Evolutionary conservation across 352 stramenopile genomes (phyloP), one percentile per base, ranked within the genome.

Genomic region (Phytophthora fragariaefolia): DNA sequence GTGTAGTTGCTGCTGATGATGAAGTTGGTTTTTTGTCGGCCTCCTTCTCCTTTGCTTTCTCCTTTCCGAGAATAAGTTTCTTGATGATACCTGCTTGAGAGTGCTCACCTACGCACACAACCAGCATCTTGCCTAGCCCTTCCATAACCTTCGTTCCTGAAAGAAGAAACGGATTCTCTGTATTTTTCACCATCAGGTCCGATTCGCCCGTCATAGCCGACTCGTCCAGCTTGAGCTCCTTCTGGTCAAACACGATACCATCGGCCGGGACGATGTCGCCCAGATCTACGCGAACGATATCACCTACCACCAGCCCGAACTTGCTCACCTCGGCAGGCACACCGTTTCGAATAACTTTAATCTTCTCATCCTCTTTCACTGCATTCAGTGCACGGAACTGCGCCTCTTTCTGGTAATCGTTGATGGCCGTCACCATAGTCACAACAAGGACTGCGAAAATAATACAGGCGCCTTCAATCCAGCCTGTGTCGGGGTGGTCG

Each of bases 141-240:
- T 97, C 90, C 74, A 97, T 97, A 23, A 98, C 90, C 36, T 96
- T 97, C 20, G 93, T 98, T 22, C 96, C 96, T 1, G 91, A 98
- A 18, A 99, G 82, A 13, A 99, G 69, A 71, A 98, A 98, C 17
- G 93, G 91, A 66, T 97, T 93, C n/a, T 90, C 79, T 0, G 66
- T 65, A 49, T 80, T 83, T 70, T 98, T 98, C 18, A 66, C 57
- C 43, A 98, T 70, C 23, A 98, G 71, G 18, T 98, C 88, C 0
- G 93, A 93, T 76, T 98, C 95, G 45, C 95, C 95, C 5, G 95
- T 98, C 69, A 98, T 87, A 7, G 89, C 82, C 12, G 86, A 97
- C 69, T 98, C 93, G 64, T 98, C 91, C 17, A 97, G 76, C 63
- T 95, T 96, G 48, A 98, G 74, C 54, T 96, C 91, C 46, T 93